Conservation (phyloP, 495 filamentous ascomycete genomes). For the Xylona heveae region DNA sequence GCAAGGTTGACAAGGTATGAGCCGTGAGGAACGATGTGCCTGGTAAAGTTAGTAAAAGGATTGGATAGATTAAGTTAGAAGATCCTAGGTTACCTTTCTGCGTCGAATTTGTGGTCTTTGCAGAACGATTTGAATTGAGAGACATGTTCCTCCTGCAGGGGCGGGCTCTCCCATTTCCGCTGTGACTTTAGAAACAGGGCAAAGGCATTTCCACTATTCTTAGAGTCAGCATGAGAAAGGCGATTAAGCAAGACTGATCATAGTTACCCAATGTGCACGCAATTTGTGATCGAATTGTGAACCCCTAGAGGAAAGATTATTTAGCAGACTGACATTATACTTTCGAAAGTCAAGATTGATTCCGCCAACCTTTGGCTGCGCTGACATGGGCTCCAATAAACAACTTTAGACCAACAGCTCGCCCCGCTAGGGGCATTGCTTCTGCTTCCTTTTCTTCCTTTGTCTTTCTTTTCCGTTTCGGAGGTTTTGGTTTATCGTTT, state of each 20-base stretch:
- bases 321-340: not conserved
- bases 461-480: slow-evolving; percentile 17
- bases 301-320: slow-evolving; percentile 33
- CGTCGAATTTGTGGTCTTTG: slow-evolving; percentile 50
- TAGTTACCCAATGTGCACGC: slow-evolving; percentile 44
- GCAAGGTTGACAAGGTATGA: slow-evolving; percentile 95
- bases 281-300: slow-evolving; percentile 70
- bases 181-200: slow-evolving; percentile 92
- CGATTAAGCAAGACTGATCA: not conserved
- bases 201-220: slow-evolving; percentile 62
- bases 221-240: slow-evolving; percentile 6
- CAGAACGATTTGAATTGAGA: slow-evolving; percentile 46
- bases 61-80: not conserved
- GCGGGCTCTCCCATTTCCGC: slow-evolving; percentile 79
- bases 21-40: slow-evolving; percentile 71
- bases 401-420: slow-evolving; percentile 54
- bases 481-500: slow-evolving; percentile 5
- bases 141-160: slow-evolving; percentile 41
- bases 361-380: slow-evolving; percentile 60
- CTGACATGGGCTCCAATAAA: slow-evolving; percentile 85
- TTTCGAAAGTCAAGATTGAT: no score
- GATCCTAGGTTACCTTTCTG: slow-evolving; percentile 19
- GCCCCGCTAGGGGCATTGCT: slow-evolving; percentile 39
- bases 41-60: slow-evolving; percentile 6
- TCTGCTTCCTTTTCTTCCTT: slow-evolving; percentile 10